Conservation (phyloP, 2,329 filamentous ascomycete species). For the Stachybotrys chartarum region DNA sequence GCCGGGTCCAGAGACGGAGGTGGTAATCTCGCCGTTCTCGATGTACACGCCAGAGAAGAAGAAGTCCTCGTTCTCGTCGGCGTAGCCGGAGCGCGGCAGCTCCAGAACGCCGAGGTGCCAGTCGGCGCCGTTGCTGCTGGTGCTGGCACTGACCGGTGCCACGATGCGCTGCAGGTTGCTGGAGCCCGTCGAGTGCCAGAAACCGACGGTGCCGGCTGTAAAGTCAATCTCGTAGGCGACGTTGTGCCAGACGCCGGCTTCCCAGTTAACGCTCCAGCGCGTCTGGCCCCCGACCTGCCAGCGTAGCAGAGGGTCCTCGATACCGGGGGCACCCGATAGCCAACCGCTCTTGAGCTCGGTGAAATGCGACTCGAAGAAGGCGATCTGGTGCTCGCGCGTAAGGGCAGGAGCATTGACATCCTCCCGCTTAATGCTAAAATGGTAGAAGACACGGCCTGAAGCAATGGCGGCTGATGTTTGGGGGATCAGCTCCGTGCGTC, state of each 20-base stretch:
- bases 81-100: constrained; percentile 45
- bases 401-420: constrained; percentile 53
- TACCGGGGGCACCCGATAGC: constrained; percentile 16
- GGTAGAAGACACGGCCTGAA: constrained; percentile 61
- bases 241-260: constrained; percentile 64
- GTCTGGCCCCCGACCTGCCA: constrained; percentile 56
- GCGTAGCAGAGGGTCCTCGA: constrained; percentile 45
- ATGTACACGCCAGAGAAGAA: constrained; percentile 68
- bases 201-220: constrained; percentile 49
- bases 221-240: constrained; percentile 71
- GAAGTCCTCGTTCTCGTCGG: constrained; percentile 55
- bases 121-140: constrained; percentile 61
- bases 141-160: constrained; percentile 50
- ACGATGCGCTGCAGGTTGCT: constrained; percentile 52
- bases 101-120: constrained; percentile 68
- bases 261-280: constrained; percentile 56
- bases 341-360: constrained; percentile 64
- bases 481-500: constrained; percentile 66
- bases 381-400: constrained; percentile 60
- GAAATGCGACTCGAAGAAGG: constrained; percentile 62
- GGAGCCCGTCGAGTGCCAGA: constrained; percentile 65
- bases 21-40: constrained; percentile 37
- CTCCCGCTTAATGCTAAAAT: constrained; percentile 60
- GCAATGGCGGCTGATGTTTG: constrained; percentile 60
- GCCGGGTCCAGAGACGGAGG: constrained; percentile 5